Base-by-base conservation (phyloP, 352 stramenopile species). In the Phytophthora citrophthora region DNA sequence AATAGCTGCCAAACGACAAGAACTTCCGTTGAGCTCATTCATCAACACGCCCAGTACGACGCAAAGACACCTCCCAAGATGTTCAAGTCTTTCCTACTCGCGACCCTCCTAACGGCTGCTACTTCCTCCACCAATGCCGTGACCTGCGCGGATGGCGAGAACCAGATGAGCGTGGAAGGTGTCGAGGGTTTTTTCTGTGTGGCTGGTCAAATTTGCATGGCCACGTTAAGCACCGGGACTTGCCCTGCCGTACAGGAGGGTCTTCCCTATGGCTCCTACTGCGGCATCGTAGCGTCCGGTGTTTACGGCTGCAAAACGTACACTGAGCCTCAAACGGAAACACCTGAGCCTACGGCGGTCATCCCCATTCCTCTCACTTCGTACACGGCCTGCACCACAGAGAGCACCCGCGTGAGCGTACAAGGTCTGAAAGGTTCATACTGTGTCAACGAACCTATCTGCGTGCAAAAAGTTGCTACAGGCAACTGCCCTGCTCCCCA, bases 401-500 rank as follows among this genome's bases (percentile, higher is more conserved):
- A 62, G 34, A 39, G 31, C 39, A 60, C 48, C 39, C 23, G 50
- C 27, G 36, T 77, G 27, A 80, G 70, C 18, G 70, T 83, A 3
- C 70, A 83, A 40, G 74, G 78, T 8, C 49, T 81, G 9, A 46
- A 81, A 26, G 66, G 64, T 8, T 56, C 75, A n/a, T 87, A 71
- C 62, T 87, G 77, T 24, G 78, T 78, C n/a, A 27, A 59, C 2
- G 65, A 70, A 13, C 70, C 68, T 2, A 51, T 68, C 7, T 85
- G 73, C 15, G 74, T 74, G 18, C 51, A 54, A 18, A 26, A 77
- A 10, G 49, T 73, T 36, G 57, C 57, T 15, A 72, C 34, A 1
- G 78, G 78, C 23, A 72, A 72, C 23, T 88, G 73, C 10, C 78
- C 76, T 3, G 56, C 24, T 26, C 61, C 71, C 3, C 78, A 88